These are phyloP conservation scores for Monilinia vaccinii-corymbosi DNA, from an alignment of 2,329 filamentous ascomycete species.

Conservation along the genomic window DNA sequence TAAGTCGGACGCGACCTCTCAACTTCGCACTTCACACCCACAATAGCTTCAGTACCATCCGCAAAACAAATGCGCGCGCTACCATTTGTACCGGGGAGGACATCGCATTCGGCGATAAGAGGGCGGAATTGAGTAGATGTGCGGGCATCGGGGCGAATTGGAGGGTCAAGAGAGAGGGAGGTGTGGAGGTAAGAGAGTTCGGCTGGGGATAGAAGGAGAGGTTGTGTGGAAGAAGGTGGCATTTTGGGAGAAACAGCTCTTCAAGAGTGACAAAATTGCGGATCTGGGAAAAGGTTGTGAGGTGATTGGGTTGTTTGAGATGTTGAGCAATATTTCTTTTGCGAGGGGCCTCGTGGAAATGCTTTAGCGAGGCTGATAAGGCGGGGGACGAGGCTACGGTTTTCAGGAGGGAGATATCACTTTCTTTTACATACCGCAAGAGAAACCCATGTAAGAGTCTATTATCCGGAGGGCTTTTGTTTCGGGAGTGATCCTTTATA, in stretches of 20 bases:
- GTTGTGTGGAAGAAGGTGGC: constrained; percentile 47
- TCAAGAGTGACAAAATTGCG: neutral
- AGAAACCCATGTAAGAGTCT: neutral
- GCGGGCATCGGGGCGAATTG: constrained; percentile 84
- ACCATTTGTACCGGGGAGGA: constrained; percentile 83
- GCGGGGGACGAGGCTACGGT: neutral
- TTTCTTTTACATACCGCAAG: neutral
- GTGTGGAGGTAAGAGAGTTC: constrained; percentile 93
- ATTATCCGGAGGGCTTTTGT: neutral
- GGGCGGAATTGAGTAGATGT: constrained; percentile 80
- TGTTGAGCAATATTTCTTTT: constrained; percentile 5
- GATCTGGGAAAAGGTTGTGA: neutral
- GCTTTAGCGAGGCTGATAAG: constrained; percentile 12
- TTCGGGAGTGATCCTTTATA: neutral
- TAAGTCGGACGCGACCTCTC: constrained; percentile 51
- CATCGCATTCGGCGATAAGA: constrained; percentile 79
- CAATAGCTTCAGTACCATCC: constrained; percentile 91
- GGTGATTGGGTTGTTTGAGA: neutral
- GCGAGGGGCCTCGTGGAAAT: neutral
- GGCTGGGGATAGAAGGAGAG: constrained; percentile 78
- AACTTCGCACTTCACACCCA: constrained; percentile 91
- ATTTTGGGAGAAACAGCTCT: constrained; percentile 29
- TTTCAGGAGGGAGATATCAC: neutral
- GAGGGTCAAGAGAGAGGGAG: constrained; percentile 70
- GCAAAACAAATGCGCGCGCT: constrained; percentile 89